A percentile compares a stretch with the other conserved stretches of the same genome.
Evolutionary conservation across 768 basidiomycete genomes (phyloP).

Genomic region (Auricularia heimuer): DNA sequence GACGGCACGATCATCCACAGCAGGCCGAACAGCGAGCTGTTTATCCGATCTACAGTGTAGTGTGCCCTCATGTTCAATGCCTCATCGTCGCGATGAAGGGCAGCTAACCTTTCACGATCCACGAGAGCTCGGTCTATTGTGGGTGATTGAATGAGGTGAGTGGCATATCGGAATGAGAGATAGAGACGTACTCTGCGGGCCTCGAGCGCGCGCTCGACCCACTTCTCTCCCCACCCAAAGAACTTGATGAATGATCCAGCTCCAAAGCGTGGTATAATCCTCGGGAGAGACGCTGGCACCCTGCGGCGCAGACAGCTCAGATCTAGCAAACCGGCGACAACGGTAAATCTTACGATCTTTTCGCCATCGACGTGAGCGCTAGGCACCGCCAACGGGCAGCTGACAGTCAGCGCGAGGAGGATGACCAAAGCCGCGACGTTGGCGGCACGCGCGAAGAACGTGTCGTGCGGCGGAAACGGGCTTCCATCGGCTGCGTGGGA

Average conservation of each 20-base stretch:
- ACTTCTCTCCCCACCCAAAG: constrained; percentile 72
- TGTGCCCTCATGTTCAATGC: no score
- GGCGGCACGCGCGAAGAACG: constrained; percentile 18
- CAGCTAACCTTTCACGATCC: constrained; percentile 3
- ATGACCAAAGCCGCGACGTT: constrained; percentile 37
- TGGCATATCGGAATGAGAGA: constrained; percentile 20
- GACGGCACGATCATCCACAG: constrained; percentile 74
- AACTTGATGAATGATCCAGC: constrained; percentile 77
- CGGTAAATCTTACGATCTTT: constrained; percentile 47
- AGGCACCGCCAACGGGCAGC: constrained; percentile 60
- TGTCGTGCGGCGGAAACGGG: constrained; percentile 29
- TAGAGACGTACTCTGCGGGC: constrained; percentile 62
- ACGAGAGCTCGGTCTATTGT: constrained; percentile 2
- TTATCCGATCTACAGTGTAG: constrained; percentile 45
- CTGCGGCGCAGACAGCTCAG: constrained; percentile 20
- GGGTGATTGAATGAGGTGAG: no score
- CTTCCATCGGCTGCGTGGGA: constrained; percentile 28
- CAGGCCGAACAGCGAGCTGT: constrained; percentile 58
- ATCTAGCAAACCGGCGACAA: neutral
- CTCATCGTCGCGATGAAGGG: neutral
- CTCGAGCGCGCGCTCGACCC: constrained; percentile 57
- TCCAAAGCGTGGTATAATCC: constrained; percentile 63
- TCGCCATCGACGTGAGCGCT: constrained; percentile 38
- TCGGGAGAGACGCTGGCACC: constrained; percentile 54
- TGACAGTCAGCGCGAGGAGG: constrained; percentile 38